phyloP scores from a whole-genome alignment of 495 filamentous ascomycete species.

The Aspergillus heteromorphus region DNA sequence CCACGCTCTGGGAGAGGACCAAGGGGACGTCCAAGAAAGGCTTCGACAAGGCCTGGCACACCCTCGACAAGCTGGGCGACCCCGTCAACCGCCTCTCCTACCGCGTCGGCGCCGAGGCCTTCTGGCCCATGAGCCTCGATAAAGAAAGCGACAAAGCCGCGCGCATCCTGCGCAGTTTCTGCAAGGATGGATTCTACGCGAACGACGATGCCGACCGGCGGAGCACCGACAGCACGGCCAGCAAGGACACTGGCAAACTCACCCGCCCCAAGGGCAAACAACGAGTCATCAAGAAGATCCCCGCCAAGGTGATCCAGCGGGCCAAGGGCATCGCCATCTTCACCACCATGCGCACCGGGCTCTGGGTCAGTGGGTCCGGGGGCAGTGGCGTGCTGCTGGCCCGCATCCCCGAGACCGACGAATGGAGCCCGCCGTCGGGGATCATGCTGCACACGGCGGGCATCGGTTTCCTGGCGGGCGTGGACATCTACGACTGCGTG shows the following conservation, averaged over 20 bases:
- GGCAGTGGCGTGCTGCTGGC: conserved; percentile 73
- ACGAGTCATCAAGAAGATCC: conserved; percentile 76
- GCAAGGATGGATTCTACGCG: conserved; percentile 64
- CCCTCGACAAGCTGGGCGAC: conserved; percentile 51
- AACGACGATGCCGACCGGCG: conserved; percentile 26
- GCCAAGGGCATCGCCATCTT: conserved; percentile 87
- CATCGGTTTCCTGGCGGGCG: conserved; percentile 80
- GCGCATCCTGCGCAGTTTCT: conserved; percentile 73
- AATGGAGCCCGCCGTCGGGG: conserved; percentile 84
- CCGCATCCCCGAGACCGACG: conserved; percentile 67
- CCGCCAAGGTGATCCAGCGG: conserved; percentile 70
- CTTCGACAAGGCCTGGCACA: conserved; percentile 50
- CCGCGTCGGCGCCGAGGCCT: conserved; percentile 68
- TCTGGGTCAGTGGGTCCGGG: conserved; percentile 86
- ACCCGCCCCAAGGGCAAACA: conserved; percentile 61
- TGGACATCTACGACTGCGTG: conserved; percentile 91
- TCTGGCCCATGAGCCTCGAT: conserved; percentile 76
- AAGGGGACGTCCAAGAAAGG: conserved; percentile 46
- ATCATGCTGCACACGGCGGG: conserved; percentile 84
- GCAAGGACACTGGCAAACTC: conserved; percentile 33
- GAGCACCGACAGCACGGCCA: conserved; percentile 11
- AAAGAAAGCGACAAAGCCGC: conserved; percentile 81
- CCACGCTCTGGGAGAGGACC: conserved; percentile 34
- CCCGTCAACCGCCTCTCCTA: conserved; percentile 74
- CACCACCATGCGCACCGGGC: conserved; percentile 85